Base-by-base conservation (phyloP, 108 stramenopile genomes). In the Pseudonitzschia multistriata region DNA sequence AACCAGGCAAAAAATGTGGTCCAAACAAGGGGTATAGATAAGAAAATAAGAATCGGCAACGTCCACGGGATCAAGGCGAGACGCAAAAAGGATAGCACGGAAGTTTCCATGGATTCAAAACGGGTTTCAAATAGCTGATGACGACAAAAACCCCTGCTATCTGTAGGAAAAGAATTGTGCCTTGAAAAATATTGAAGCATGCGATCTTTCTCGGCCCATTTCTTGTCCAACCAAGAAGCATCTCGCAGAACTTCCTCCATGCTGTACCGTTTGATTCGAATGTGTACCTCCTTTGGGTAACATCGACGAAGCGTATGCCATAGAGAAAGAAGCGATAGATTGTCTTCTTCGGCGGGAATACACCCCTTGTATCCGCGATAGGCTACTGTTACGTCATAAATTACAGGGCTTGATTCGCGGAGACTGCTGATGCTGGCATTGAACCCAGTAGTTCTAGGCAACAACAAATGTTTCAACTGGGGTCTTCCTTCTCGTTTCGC, bases 151-250 rank as follows among this genome's bases (percentile, higher is more conserved):
- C 84, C 84, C 39, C 87, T 68, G 40, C 40, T 71, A 35, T 88
- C 87, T 2, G 69, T 64, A 22, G 87, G 87, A 68, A 88, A 88
- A 30, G 53, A 42, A 10, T 73, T 48, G 55, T 85, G 81, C 28
- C 78, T 40, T 10, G 82, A 62, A 79, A 88, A 91, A 55, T 88
- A 78, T 24, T 67, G 49, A 19, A 91, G 73, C 27, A 88, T 72
- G 11, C 88, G 77, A 39, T 91, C 90, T 45, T 91, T 91, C 54
- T 87, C 86, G 15, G 79, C 77, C 90, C 90, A 91, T 62, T 86
- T 85, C 56, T 91, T 86, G 59, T 91, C 90, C 57, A 91, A 63
- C 90, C 90, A 91, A 17, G 77, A 65, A 21, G 86, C 37, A 72
- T 91, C 86, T 57, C 76, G 72, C 0, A 88, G 37, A 8, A 88